These are phyloP conservation scores for Botryotinia convoluta DNA, from an alignment of 2,329 filamentous ascomycete genomes.

Conservation along the genomic window DNA sequence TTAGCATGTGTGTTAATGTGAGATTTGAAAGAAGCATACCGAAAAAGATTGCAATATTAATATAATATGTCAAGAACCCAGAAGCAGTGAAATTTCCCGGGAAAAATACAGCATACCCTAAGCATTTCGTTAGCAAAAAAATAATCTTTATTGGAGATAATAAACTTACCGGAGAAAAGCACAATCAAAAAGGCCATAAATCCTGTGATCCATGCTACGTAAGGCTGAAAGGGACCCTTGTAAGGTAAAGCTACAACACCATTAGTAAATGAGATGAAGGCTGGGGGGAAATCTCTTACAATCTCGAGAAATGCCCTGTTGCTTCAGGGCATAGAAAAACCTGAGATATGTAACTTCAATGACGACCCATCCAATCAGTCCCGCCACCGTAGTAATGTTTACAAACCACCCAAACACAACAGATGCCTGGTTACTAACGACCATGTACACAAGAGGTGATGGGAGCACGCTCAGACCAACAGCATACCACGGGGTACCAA, in stretches of 20 bases:
- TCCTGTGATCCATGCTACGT: constrained; percentile 55
- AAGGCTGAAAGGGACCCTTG: constrained; percentile 54
- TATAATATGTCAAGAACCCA: constrained; percentile 61
- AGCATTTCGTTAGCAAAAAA: neutral
- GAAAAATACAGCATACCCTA: constrained; percentile 3
- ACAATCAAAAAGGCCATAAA: constrained; percentile 53
- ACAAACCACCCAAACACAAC: constrained; percentile 67
- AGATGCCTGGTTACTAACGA: constrained; percentile 54
- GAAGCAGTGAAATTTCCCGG: constrained; percentile 51
- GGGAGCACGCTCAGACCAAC: constrained; percentile 55
- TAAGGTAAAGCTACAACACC: constrained; percentile 48
- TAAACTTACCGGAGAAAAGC: constrained; percentile 47
- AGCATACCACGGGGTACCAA: constrained; percentile 55
- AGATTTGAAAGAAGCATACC: neutral
- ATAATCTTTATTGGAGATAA: neutral
- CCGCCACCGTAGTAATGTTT: constrained; percentile 60
- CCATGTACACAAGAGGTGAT: constrained; percentile 69
- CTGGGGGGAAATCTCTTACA: constrained; percentile 25
- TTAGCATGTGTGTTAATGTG: neutral
- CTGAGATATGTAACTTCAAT: constrained; percentile 60
- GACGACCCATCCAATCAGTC: constrained; percentile 61
- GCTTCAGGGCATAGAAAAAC: constrained; percentile 52
- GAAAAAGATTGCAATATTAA: constrained; percentile 60
- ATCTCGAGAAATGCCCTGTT: constrained; percentile 51
- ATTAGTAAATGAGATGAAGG: neutral